phyloP scores from a whole-genome alignment of 805 yeast species.

The Jamesozyma piceae region DNA sequence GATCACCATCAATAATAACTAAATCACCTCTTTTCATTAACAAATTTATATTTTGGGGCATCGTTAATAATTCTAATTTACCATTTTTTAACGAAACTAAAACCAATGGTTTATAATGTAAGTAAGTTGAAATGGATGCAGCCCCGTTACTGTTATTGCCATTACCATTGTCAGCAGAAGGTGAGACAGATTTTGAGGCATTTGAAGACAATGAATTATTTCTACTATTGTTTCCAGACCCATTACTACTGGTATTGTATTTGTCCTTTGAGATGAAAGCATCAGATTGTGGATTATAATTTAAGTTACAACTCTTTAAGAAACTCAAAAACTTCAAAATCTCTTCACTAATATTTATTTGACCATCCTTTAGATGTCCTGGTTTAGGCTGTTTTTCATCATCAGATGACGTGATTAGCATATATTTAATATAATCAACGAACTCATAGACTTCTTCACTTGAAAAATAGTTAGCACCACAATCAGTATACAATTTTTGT shows the following conservation, averaged over 20 bases:
- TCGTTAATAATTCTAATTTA: constrained; percentile 60
- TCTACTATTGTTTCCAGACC: background rate
- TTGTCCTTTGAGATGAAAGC: constrained; percentile 22
- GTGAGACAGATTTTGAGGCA: background rate
- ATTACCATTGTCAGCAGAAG: background rate
- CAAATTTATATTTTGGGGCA: constrained; percentile 57
- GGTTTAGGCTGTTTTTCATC: constrained; percentile 6
- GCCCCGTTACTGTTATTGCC: background rate
- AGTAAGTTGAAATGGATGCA: constrained; percentile 15
- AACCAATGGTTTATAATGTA: constrained; percentile 32
- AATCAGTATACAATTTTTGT: constrained; percentile 36
- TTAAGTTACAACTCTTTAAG: constrained; percentile 38
- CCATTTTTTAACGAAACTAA: constrained; percentile 54
- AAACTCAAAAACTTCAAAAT: constrained; percentile 35
- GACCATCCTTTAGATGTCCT: constrained; percentile 2
- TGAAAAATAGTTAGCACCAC: constrained; percentile 50
- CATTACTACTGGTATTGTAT: background rate
- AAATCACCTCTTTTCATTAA: constrained; percentile 50
- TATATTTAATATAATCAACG: constrained; percentile 29
- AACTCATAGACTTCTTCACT: constrained; percentile 34
- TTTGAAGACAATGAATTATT: background rate
- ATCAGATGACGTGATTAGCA: constrained; percentile 8
- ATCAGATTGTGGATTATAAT: constrained; percentile 33
- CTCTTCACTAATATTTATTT: constrained; percentile 2
- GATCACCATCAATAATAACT: constrained; percentile 73